phyloP scores from a whole-genome alignment of 2,329 filamentous ascomycete genomes.

The Geoglossum cookeanum region DNA sequence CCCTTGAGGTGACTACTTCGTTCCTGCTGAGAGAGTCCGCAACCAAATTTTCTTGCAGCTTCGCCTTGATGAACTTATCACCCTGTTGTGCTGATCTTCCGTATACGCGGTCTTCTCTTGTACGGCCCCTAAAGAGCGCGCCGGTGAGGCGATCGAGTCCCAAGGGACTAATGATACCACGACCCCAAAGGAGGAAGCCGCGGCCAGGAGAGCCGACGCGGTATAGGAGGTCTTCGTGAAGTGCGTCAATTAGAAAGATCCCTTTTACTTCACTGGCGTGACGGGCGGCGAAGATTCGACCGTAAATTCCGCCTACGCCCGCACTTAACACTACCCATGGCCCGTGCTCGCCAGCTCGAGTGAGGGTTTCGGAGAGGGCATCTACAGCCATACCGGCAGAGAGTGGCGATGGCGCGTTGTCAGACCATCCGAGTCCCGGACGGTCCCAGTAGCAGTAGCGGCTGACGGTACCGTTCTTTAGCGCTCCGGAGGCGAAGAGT shows the following conservation, averaged over 20 bases:
- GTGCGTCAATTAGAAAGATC: conserved; percentile 66
- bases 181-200: conserved; percentile 73
- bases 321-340: conserved; percentile 80
- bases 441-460: conserved; percentile 94
- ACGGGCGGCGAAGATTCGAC: conserved; percentile 74
- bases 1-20: conserved; percentile 58
- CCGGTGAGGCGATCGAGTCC: conserved; percentile 65
- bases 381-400: conserved; percentile 88
- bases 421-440: conserved; percentile 72
- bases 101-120: conserved; percentile 66
- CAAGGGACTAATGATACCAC: conserved; percentile 69
- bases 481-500: conserved; percentile 55
- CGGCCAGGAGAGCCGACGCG: conserved; percentile 45
- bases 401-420: conserved; percentile 84
- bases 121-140: conserved; percentile 65
- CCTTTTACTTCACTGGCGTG: conserved; percentile 58
- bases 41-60: conserved; percentile 82
- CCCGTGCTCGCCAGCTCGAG: conserved; percentile 59
- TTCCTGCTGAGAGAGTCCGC: conserved; percentile 67
- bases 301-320: conserved; percentile 74
- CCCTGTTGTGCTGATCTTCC: conserved; percentile 60
- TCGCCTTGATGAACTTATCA: conserved; percentile 72
- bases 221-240: conserved; percentile 72
- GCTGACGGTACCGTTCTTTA: conserved; percentile 62
- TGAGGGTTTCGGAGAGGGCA: conserved; percentile 69